phyloP scores from a whole-genome alignment of 495 filamentous ascomycete species.

The Penicillium arizonense region DNA sequence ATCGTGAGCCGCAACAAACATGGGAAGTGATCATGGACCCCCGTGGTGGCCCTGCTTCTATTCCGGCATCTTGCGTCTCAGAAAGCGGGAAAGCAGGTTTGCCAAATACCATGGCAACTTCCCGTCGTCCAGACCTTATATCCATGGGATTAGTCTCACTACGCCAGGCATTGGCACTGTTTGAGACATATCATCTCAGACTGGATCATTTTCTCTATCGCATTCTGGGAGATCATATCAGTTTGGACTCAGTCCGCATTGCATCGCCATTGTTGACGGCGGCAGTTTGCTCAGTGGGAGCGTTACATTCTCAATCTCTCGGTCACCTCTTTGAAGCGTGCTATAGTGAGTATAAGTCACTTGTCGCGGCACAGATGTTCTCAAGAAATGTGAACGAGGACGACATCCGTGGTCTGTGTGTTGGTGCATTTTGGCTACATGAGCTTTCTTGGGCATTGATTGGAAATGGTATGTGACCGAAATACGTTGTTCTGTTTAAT shows the following conservation, averaged over 20 bases:
- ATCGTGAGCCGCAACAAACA: constrained; percentile 2
- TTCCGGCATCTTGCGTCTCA: constrained; percentile 29
- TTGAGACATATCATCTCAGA: constrained; percentile 29
- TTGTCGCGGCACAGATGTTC: constrained; percentile 20
- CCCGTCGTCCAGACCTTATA: constrained; percentile 19
- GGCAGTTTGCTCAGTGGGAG: constrained; percentile 32
- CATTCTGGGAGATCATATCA: constrained; percentile 30
- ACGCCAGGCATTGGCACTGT: constrained; percentile 20
- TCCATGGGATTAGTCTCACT: constrained; percentile 18
- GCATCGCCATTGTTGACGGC: constrained; percentile 30
- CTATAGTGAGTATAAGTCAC: constrained; percentile 24
- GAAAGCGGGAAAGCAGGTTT: constrained; percentile 14
- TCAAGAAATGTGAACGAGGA: constrained; percentile 22
- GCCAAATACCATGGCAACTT: constrained; percentile 4
- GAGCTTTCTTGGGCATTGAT: constrained; percentile 31
- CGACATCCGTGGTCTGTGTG: constrained; percentile 32
- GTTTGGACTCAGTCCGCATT: constrained; percentile 20
- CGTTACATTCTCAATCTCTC: constrained; percentile 26
- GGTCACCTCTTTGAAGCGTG: constrained; percentile 29
- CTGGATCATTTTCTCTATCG: constrained; percentile 39
- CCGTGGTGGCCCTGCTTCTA: constrained; percentile 24
- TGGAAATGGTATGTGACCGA: constrained; percentile 21
- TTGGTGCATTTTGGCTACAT: constrained; percentile 38
- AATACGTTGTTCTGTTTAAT: neutral
- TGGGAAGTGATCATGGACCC: constrained; percentile 26